Conservation (phyloP, 2,329 filamentous ascomycete species). For the Trichoderma aggressivum region DNA sequence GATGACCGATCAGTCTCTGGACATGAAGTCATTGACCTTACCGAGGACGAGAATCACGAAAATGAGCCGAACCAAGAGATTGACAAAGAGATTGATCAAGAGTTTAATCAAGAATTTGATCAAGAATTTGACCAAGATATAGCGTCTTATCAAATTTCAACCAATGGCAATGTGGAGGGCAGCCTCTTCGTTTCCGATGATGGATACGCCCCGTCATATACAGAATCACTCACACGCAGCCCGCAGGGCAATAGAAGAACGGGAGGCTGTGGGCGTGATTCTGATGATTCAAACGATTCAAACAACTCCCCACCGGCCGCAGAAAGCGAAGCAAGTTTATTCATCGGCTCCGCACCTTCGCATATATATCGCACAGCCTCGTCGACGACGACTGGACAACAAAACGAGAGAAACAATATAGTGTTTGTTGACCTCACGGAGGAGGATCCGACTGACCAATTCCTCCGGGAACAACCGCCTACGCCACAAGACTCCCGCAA, state of each 20-base stretch:
- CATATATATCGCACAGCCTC: not conserved
- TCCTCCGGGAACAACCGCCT: not conserved
- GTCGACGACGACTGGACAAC: not conserved
- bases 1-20: not conserved
- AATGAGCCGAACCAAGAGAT: not conserved
- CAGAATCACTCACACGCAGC: not conserved
- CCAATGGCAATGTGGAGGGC: not conserved
- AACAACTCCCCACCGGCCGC: not conserved
- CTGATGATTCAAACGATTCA: not conserved
- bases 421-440: not conserved
- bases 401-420: not conserved
- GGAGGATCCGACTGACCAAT: not conserved
- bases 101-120: not conserved
- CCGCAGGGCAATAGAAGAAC: not conserved
- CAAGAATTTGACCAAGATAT: not conserved
- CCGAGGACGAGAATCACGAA: not conserved
- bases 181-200: slow-evolving; percentile 6
- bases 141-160: not conserved
- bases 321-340: slow-evolving; percentile 1
- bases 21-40: slow-evolving; percentile 9
- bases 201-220: not conserved
- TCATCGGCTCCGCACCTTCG: not conserved
- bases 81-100: not conserved
- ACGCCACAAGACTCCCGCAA: not conserved
- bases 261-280: not conserved